Evolutionary conservation across 163 green algal species (phyloP).

Genomic region (Chlorella variabilis): DNA sequence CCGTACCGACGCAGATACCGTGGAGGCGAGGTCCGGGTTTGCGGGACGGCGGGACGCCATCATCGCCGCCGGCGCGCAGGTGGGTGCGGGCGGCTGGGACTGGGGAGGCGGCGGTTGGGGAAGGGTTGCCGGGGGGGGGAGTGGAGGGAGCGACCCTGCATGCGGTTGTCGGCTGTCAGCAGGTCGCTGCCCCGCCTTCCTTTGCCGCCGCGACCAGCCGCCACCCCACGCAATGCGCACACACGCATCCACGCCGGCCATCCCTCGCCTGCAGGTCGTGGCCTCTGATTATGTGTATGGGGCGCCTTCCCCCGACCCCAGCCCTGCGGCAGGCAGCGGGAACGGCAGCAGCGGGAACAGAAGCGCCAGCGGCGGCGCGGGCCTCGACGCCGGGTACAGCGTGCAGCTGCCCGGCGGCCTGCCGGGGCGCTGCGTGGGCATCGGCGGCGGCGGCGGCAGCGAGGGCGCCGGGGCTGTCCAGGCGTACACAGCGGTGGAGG

Average conservation of each 20-base stretch:
- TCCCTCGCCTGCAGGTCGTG: neutral
- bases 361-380: neutral
- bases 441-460: neutral
- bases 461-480: neutral
- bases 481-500: neutral
- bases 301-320: neutral
- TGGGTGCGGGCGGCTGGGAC: neutral
- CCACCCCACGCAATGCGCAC: too few relatives aligned
- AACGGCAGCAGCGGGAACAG: too few relatives aligned
- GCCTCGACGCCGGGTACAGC: neutral
- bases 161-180: too few relatives aligned
- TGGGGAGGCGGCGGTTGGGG: neutral
- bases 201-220: too few relatives aligned
- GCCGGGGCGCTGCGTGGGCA: neutral
- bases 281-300: slow-evolving; percentile 12
- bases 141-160: too few relatives aligned
- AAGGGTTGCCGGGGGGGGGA: too few relatives aligned
- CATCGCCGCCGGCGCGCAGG: slow-evolving; percentile 19
- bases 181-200: too few relatives aligned
- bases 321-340: too few relatives aligned
- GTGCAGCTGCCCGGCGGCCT: slow-evolving; percentile 24
- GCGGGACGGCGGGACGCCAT: slow-evolving; percentile 14
- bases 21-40: slow-evolving; percentile 35
- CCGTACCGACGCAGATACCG: slow-evolving; percentile 31
- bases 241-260: too few relatives aligned